Evolutionary conservation across 495 filamentous ascomycete genomes (phyloP), one percentile per base, ranked within the genome.

Genomic region (Annulohypoxylon nitens): DNA sequence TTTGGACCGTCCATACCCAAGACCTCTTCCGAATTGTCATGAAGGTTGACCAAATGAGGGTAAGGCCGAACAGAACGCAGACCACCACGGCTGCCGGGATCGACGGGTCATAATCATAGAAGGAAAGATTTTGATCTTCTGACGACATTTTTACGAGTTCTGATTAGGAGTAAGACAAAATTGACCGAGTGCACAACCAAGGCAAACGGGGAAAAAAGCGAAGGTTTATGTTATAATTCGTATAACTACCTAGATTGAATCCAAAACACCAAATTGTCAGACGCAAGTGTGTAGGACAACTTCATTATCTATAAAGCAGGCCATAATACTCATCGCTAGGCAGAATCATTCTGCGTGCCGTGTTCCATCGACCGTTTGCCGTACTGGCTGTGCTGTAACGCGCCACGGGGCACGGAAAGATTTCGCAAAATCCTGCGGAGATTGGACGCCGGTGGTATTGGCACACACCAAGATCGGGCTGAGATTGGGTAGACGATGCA

Each of bases 1-100:
- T 77, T 78, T 85, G 84, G 3, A 84, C 69, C 2, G 79, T 66
- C 83, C 85, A 88, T 2, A 84, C 78, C 81, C 83, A 84, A 9
- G 81, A 69, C 64, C 77, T 79, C 63, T 81, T 81, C 33, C 80
- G 72, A 54, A 86, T 64, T 59, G 78, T 85, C 73, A 84, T 81
- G 8, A 82, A 66, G 1, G 78, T 45, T 0, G 84, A 83, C 43
- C 78, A 75, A 8, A 83, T 4, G 34, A 84, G 81, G 16, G 73
- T 66, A 14, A 81, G 5, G 6, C 72, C 62, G 60, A 77, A 82
- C 10, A 83, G 71, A 25, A 64, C 75, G n/a, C 72, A 62, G 48
- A 58, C 64, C 11, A 82, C 71, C 25, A 61, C 73, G 1, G 81
- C 80, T 41, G 77, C 76, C 23, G 72, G 57, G 33, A 68, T 20